Conservation (phyloP, 495 filamentous ascomycete genomes). For the Hypoxylon perforatum region DNA sequence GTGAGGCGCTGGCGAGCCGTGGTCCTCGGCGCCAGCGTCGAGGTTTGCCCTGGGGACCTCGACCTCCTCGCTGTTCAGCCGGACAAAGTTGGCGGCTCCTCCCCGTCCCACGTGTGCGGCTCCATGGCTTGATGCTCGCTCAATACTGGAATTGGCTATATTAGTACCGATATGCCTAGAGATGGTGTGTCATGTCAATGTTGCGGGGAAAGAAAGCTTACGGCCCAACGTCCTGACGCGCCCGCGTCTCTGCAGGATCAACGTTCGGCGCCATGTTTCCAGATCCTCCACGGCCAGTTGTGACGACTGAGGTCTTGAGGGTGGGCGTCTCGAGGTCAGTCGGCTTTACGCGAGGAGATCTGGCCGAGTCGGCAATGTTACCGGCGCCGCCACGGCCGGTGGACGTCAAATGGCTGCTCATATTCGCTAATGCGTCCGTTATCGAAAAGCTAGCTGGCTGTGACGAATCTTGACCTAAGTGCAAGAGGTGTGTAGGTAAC, state of each 20-base stretch:
- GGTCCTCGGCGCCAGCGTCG: conserved; percentile 34
- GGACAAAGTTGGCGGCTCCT: conserved; percentile 67
- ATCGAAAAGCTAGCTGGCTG: not conserved
- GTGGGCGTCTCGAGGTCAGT: conserved; percentile 81
- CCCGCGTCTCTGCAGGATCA: conserved; percentile 75
- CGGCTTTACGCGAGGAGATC: conserved; percentile 58
- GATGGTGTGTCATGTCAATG: conserved; percentile 32
- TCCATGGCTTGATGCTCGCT: conserved; percentile 51
- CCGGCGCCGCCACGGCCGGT: conserved; percentile 71
- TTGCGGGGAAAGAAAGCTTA: conserved; percentile 46
- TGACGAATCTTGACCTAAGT: no score
- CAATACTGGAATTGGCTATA: conserved; percentile 44
- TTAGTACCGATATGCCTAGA: conserved; percentile 23
- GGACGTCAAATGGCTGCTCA: conserved; percentile 52
- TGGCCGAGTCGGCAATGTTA: conserved; percentile 75
- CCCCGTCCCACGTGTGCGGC: conserved; percentile 63
- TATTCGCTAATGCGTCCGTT: conserved; percentile 17
- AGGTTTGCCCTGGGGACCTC: conserved; percentile 50
- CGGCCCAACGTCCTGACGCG: conserved; percentile 82
- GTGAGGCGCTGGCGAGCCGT: conserved; percentile 16
- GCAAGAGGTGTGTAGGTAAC: no score
- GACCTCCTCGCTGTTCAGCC: conserved; percentile 46
- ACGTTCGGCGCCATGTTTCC: conserved; percentile 80
- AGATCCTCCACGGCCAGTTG: conserved; percentile 73
- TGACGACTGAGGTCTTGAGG: conserved; percentile 83